A percentile compares a stretch with the other conserved stretches of the same genome.
These are phyloP conservation scores for Cyberlindnera amylophila DNA, from an alignment of 805 yeast genomes.

Conservation along the genomic window DNA sequence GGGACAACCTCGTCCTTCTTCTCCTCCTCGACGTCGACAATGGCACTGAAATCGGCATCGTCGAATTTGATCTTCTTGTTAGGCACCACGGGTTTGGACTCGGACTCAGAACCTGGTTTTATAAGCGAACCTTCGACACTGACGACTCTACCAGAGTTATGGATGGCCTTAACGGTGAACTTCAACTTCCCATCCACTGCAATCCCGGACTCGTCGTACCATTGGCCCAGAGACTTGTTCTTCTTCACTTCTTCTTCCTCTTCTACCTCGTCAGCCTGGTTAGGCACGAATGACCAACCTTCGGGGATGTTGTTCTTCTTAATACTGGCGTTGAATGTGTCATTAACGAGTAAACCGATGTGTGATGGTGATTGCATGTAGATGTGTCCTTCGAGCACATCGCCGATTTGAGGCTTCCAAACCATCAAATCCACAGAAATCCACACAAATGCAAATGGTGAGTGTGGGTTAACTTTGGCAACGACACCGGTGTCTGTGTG, in stretches of 20 bases:
- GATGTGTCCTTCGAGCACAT: conserved; percentile 77
- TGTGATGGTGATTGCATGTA: conserved; percentile 95
- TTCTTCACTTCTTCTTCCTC: conserved; percentile 23
- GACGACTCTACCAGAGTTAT: conserved; percentile 74
- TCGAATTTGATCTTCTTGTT: conserved; percentile 48
- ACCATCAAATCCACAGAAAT: conserved; percentile 73
- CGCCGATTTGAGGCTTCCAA: conserved; percentile 92
- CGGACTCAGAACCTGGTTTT: conserved; percentile 40
- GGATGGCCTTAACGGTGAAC: conserved; percentile 70
- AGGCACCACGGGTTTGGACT: conserved; percentile 49
- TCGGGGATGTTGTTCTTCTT: conserved; percentile 82
- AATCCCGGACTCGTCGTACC: conserved; percentile 75
- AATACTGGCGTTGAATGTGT: conserved; percentile 92
- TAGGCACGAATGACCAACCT: conserved; percentile 80
- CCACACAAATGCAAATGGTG: conserved; percentile 91
- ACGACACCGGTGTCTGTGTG: conserved; percentile 40
- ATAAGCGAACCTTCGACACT: conserved; percentile 83
- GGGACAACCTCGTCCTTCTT: conserved; percentile 19
- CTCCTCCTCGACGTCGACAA: conserved; percentile 17
- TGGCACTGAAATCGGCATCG: conserved; percentile 35
- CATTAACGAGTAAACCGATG: conserved; percentile 85
- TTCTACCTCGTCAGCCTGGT: conserved; percentile 58
- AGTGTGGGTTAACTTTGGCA: conserved; percentile 66
- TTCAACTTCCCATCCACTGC: conserved; percentile 79
- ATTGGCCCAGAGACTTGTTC: conserved; percentile 57